Evolutionary conservation across 1,284 basidiomycete genomes (phyloP).

Genomic region (Athelia sp.): DNA sequence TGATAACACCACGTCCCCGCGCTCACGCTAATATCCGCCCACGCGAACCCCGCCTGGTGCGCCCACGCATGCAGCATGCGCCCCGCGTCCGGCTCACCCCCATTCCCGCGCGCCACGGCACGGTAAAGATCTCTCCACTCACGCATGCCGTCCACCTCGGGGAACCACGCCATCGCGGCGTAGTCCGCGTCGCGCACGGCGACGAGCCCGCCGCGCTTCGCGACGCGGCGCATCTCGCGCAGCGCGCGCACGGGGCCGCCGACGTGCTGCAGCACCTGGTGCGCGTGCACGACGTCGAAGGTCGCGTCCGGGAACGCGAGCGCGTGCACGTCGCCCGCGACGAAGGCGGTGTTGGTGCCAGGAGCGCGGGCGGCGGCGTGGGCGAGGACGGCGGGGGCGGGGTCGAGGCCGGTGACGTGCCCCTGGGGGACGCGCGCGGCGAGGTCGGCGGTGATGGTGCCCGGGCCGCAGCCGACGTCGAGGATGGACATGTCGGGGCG

Average conservation of each 20-base stretch:
- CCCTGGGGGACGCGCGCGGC: constrained; percentile 34
- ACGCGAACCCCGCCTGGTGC: constrained; percentile 19
- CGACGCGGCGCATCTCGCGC: constrained; percentile 38
- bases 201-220: constrained; percentile 36
- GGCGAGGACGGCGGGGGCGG: constrained; percentile 21
- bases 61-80: constrained; percentile 20
- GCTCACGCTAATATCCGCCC: constrained; percentile 18
- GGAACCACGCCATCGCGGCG: constrained; percentile 24
- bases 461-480: constrained; percentile 42
- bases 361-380: constrained; percentile 20
- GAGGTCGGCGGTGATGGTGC: constrained; percentile 37
- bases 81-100: constrained; percentile 20
- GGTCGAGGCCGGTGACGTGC: constrained; percentile 35
- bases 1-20: constrained; percentile 29
- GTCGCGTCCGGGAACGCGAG: constrained; percentile 28
- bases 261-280: constrained; percentile 41
- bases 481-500: constrained; percentile 35
- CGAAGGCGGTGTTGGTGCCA: constrained; percentile 28
- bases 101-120: constrained; percentile 13
- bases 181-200: constrained; percentile 32
- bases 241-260: constrained; percentile 31
- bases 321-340: constrained; percentile 25
- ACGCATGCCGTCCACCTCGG: constrained; percentile 17
- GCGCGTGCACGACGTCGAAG: constrained; percentile 40
- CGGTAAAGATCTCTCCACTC: constrained; percentile 14